These are phyloP conservation scores for Aureobasidium leucospermi DNA, from an alignment of 2,329 filamentous ascomycete species.

Conservation along the genomic window DNA sequence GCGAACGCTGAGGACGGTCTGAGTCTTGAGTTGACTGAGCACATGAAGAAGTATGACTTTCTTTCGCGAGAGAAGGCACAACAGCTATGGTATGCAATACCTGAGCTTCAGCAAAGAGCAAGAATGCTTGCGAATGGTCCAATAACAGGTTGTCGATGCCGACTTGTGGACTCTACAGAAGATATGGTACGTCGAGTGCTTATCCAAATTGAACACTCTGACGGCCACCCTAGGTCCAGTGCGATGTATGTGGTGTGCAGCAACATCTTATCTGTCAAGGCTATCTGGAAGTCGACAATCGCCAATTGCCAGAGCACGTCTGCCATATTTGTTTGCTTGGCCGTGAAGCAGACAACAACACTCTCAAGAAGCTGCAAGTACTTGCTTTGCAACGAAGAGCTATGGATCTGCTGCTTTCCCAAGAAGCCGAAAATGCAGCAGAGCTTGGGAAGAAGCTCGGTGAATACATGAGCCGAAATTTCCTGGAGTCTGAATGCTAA, in stretches of 20 bases:
- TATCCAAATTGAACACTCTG: background rate
- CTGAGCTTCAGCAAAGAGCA: background rate
- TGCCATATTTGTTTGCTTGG: constrained; percentile 36
- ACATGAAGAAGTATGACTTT: background rate
- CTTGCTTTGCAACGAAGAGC: background rate
- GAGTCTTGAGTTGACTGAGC: background rate
- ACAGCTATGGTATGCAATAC: background rate
- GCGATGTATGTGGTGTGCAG: constrained; percentile 32
- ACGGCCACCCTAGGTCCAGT: constrained; percentile 28
- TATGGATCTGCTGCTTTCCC: background rate
- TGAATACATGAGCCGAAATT: background rate
- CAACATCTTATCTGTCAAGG: constrained; percentile 39
- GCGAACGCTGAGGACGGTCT: background rate
- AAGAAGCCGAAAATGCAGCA: background rate
- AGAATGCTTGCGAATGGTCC: background rate
- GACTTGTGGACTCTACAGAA: background rate
- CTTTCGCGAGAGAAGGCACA: background rate
- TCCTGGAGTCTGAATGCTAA: background rate
- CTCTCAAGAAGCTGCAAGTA: background rate
- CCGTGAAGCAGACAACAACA: background rate
- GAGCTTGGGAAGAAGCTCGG: background rate
- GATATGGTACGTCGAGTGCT: background rate
- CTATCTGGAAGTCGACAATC: constrained; percentile 27
- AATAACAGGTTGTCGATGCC: background rate
- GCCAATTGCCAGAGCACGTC: constrained; percentile 30